These are phyloP conservation scores for Dovyalis caffra DNA, from an alignment of 345 rosid species.

Conservation along the genomic window DNA sequence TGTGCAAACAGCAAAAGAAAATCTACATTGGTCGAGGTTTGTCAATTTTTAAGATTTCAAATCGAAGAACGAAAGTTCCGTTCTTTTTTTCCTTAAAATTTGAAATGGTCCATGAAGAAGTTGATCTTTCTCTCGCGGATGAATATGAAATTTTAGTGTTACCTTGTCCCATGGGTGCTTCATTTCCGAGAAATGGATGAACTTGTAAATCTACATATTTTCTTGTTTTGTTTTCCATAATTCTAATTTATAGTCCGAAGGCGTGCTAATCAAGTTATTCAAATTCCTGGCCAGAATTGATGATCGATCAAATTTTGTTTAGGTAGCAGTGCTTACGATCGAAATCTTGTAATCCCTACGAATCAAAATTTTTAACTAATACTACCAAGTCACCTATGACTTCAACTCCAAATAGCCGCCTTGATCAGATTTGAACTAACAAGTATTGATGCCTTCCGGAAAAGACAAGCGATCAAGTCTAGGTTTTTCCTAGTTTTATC, in stretches of 20 bases:
- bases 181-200: neutral
- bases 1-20: neutral
- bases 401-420: neutral
- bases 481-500: neutral
- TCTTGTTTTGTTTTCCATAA: neutral
- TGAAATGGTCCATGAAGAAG: neutral
- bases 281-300: neutral
- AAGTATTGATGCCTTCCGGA: neutral
- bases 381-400: neutral
- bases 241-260: neutral
- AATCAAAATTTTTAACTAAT: neutral
- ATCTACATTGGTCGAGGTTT: too few relatives aligned
- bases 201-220: neutral
- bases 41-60: too few relatives aligned
- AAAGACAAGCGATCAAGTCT: neutral
- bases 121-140: neutral
- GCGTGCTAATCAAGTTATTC: neutral
- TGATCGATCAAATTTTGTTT: neutral
- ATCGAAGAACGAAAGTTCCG: too few relatives aligned
- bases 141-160: neutral
- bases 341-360: neutral
- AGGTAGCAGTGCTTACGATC: neutral
- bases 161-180: neutral
- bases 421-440: neutral
- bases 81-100: too few relatives aligned